Evolutionary conservation across 2,329 filamentous ascomycete species (phyloP), one percentile per base, ranked within the genome.

Genomic region (Fusarium sp.): DNA sequence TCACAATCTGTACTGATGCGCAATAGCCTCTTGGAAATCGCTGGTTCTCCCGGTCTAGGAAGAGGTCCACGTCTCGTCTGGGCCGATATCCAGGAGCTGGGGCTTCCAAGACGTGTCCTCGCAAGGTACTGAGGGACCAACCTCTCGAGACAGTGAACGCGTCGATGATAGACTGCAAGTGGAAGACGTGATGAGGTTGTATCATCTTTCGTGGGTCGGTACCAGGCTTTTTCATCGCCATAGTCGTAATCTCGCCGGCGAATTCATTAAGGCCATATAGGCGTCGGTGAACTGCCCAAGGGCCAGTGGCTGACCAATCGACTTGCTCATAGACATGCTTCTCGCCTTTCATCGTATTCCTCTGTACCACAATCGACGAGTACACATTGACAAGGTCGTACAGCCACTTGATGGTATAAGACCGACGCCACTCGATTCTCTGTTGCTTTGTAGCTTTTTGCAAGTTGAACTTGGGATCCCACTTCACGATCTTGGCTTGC

Each of bases 381-480:
- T 79, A 84, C 4, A 83, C 25, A 55, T 84, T 85, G 67, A 86
- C 81, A 6, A 86, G 68, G 58, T 85, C 83, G 63, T 85, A 86
- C 0, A 86, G 78, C 83, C 83, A 85, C 62, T 82, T 84, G 64
- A 86, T 83, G 2, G 81, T 84, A 58, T 84, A 86, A 0, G 74
- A 68, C 2, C 82, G 80, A 6, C 84, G 82, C 84, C 84, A 86
- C 8, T 77, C 73, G 4, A 83, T 38, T 20, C 81, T 74, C 54
- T 85, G 70, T 5, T 80, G 73, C 9, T 79, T 72, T n/a, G 73
- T 82, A 0, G 80, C 80, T 2, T 50, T 46, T 56, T 74, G 65
- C 6, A 85, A 73, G 59, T 84, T 67, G 11, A 83, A 73, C 2
- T 71, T 66, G 6, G 82, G 82, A 56, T 83, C 71, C 84, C 82